These are phyloP conservation scores for Trifolium subterraneum DNA, from an alignment of 306 rosid genomes.

Conservation along the genomic window DNA sequence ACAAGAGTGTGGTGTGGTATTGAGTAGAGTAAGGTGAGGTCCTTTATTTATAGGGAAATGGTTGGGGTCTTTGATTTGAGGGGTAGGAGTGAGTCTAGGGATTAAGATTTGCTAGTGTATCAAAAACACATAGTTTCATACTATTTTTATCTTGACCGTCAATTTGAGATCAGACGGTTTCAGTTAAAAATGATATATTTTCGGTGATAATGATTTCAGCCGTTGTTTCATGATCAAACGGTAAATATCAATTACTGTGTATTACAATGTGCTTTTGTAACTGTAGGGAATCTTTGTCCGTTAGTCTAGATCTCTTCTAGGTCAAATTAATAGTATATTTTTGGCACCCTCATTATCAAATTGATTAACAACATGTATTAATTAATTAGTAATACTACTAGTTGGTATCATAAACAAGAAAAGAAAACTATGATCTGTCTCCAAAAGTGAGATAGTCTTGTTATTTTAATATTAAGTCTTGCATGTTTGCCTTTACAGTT, in stretches of 20 bases:
- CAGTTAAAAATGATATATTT: too few species aligned
- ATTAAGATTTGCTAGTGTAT: too few species aligned
- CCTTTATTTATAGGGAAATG: constrained; percentile 21
- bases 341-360: background rate
- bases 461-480: background rate
- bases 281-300: too few species aligned
- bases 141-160: too few species aligned
- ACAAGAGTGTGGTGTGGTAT: background rate
- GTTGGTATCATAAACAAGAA: constrained; percentile 1
- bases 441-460: background rate
- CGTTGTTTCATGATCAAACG: too few species aligned
- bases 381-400: background rate
- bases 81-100: background rate
- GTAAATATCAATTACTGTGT: too few species aligned
- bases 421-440: constrained; percentile 1
- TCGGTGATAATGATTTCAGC: too few species aligned
- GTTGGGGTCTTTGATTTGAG: background rate
- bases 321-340: background rate
- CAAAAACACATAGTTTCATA: too few species aligned
- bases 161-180: too few species aligned
- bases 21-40: background rate
- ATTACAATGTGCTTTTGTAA: too few species aligned
- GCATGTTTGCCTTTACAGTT: background rate
- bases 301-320: background rate
- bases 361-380: background rate